Conservation (phyloP, 2,329 filamentous ascomycete species). For the Metarhizium sp. region DNA sequence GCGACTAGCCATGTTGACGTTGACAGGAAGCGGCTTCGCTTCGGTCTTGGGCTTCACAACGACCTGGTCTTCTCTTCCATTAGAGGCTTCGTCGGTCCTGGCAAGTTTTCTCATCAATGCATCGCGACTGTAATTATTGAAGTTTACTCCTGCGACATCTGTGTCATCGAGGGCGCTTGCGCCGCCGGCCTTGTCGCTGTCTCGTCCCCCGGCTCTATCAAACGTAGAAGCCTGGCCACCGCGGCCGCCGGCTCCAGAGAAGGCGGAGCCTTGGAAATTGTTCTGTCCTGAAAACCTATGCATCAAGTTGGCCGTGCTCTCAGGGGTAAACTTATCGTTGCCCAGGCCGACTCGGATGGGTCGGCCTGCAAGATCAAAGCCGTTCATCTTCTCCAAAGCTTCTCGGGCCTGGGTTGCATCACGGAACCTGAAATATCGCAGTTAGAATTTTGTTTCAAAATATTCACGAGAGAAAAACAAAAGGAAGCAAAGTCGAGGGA, state of each 20-base stretch:
- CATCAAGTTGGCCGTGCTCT: conserved; percentile 85
- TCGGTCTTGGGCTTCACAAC: conserved; percentile 71
- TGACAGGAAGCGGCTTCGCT: conserved; percentile 68
- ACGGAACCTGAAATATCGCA: conserved; percentile 54
- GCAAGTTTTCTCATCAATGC: conserved; percentile 98
- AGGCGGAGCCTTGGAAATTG: conserved; percentile 80
- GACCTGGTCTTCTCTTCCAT: conserved; percentile 59
- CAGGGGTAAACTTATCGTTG: conserved; percentile 99
- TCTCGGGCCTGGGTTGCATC: conserved; percentile 87
- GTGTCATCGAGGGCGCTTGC: conserved; percentile 95
- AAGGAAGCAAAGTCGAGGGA: neutral
- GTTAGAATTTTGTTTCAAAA: neutral
- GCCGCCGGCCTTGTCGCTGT: conserved; percentile 82
- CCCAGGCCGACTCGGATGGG: conserved; percentile 97
- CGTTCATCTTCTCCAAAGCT: conserved; percentile 98
- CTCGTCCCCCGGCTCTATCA: conserved; percentile 80
- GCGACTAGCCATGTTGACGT: conserved; percentile 84
- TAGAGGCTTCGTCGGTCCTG: conserved; percentile 74
- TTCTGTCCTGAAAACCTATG: conserved; percentile 84
- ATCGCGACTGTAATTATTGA: conserved; percentile 98
- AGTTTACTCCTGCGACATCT: conserved; percentile 96
- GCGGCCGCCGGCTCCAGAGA: conserved; percentile 83
- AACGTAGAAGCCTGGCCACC: conserved; percentile 80
- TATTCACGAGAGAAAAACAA: neutral
- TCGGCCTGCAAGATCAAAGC: conserved; percentile 93